phyloP scores from a whole-genome alignment of 176 grass and related monocot species.

The Thalia dealbata region DNA sequence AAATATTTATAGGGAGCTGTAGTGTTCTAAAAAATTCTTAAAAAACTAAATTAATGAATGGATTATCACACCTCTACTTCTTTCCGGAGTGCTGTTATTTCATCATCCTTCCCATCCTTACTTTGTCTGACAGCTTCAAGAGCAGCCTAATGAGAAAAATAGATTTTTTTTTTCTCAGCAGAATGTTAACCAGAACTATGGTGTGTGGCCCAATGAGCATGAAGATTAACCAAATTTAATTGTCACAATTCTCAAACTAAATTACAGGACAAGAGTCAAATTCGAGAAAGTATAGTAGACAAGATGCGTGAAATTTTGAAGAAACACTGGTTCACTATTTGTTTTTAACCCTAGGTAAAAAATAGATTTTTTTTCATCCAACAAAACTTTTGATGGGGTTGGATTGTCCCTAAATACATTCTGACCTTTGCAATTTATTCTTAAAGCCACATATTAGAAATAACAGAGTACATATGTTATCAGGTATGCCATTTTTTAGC shows the following conservation, averaged over 20 bases:
- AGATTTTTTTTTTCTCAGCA: slow-evolving; percentile 8
- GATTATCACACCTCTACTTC: slow-evolving; percentile 54
- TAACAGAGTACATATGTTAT: background rate
- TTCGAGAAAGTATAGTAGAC: background rate
- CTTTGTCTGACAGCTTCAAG: slow-evolving; percentile 72
- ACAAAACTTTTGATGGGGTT: background rate
- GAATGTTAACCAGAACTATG: slow-evolving; percentile 2
- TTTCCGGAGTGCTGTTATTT: slow-evolving; percentile 62
- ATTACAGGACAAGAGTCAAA: background rate
- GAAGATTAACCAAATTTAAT: background rate
- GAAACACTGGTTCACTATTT: background rate
- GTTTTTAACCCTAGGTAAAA: background rate
- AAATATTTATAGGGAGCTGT: background rate
- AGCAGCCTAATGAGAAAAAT: slow-evolving; percentile 44
- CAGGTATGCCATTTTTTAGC: background rate
- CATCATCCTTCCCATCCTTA: slow-evolving; percentile 75
- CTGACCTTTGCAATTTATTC: background rate
- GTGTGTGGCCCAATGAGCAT: background rate
- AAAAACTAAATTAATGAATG: background rate
- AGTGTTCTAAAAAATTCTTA: background rate
- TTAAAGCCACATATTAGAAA: background rate
- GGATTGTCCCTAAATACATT: background rate
- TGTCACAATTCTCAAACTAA: background rate
- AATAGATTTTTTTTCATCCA: too few relatives aligned
- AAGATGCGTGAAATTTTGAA: too few relatives aligned